phyloP scores from a whole-genome alignment of 2,329 filamentous ascomycete genomes.

The Monilinia fructigena region DNA sequence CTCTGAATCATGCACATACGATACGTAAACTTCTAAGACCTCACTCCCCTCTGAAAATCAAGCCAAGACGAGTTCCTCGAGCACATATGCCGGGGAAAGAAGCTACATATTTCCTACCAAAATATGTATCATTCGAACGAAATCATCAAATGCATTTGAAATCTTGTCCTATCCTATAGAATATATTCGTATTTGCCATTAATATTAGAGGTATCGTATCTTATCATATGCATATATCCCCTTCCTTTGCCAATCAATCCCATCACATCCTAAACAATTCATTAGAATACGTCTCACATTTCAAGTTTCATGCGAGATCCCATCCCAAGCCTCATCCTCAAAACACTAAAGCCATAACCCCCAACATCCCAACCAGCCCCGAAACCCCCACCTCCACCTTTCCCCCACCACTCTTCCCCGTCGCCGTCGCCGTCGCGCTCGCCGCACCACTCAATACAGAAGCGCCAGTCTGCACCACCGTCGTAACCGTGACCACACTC shows the following conservation, averaged over 20 bases:
- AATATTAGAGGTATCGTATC: slow-evolving; percentile 13
- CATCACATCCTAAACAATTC: not conserved
- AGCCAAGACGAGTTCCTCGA: not conserved
- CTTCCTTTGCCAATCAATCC: too few relatives aligned
- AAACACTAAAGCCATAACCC: not conserved
- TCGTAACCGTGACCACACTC: slow-evolving; percentile 21
- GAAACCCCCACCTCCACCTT: not conserved
- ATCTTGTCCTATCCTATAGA: not conserved
- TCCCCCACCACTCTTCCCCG: slow-evolving; percentile 4
- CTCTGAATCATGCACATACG: too few relatives aligned
- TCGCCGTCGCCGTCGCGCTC: slow-evolving; percentile 10
- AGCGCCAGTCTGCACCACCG: slow-evolving; percentile 16
- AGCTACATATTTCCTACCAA: too few relatives aligned
- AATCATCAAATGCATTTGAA: not conserved
- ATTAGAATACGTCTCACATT: not conserved
- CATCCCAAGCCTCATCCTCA: not conserved
- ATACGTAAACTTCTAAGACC: too few relatives aligned
- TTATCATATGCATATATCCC: slow-evolving; percentile 5
- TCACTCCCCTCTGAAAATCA: too few relatives aligned
- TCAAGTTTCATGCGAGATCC: not conserved
- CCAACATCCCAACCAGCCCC: not conserved
- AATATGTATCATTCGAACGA: not conserved
- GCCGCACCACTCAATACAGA: not conserved
- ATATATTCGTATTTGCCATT: slow-evolving; percentile 3
- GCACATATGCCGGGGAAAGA: not conserved